Base-by-base conservation (phyloP, 306 rosid species). In the Prunus mongolica region DNA sequence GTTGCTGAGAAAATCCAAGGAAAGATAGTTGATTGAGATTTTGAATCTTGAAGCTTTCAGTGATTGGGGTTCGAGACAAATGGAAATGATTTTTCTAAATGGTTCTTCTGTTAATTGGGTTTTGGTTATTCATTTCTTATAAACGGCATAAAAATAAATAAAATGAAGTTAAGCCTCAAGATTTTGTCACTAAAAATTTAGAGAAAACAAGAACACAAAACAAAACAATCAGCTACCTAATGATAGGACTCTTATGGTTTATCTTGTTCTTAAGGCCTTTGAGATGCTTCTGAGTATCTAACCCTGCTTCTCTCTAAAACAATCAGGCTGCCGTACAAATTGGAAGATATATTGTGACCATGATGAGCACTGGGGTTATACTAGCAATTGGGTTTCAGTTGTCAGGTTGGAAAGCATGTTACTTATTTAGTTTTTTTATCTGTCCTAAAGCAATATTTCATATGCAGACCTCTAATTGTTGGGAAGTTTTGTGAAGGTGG, bases 361-460 rank as follows among this genome's bases (percentile, higher is more conserved):
- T 95, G 97, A 90, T 89, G 98, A 92, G 98, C 89, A 95, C 96
- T 3, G 98, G 98, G 76, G 97, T 88, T 52, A 78, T 92, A 74
- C 92, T 95, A 71, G 88, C 85, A 68, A 83, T 90, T 78, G 98
- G 97, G 56, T 90, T 90, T 89, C 94, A 86, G 81, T 82, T 92
- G 87, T 92, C 98, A 83, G 97, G 98, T 95, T 82, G 80, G 89
- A 49, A 38, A 25, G 65, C 52, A 25, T 81, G 70, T 77, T 72
- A 70, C 65, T 75, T 71, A 52, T 69, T 18, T 20, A 32, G 27
- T 18, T 72, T 73, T 24, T 1, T 62, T 16, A 28, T 30, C 52
- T 74, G 66, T 72, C 25, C 46, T 41, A 49, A 25, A 20, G 62
- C 45, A 51, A 79, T 45, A 38, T 41, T 67, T 52, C 51, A 30